phyloP scores from a whole-genome alignment of 2,329 filamentous ascomycete species.

The Colletotrichum coccodes region DNA sequence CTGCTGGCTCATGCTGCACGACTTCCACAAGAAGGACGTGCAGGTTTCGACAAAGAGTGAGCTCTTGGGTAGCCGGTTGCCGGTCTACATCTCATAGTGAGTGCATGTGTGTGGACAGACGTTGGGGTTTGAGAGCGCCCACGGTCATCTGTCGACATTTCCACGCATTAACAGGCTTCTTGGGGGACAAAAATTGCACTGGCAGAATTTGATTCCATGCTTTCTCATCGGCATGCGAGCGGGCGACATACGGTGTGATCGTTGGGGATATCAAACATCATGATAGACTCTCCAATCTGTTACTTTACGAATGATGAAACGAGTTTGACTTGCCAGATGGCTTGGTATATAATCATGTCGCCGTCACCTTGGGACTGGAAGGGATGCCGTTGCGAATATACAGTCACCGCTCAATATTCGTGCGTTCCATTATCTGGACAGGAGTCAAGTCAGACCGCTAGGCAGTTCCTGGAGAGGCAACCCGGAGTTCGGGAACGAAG shows the following conservation, averaged over 20 bases:
- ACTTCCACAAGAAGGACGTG: constrained; percentile 65
- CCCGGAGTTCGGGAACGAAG: neutral
- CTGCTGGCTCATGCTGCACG: constrained; percentile 67
- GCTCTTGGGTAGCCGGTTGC: constrained; percentile 63
- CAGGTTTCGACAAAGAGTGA: constrained; percentile 62
- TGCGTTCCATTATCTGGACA: neutral
- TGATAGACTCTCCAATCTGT: no score
- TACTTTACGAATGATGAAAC: constrained; percentile 4
- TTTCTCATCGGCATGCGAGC: neutral
- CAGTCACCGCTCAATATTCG: neutral
- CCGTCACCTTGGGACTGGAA: no score
- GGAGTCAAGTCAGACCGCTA: neutral
- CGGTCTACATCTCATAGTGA: constrained; percentile 64
- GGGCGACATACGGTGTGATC: neutral
- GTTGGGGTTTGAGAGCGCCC: no score
- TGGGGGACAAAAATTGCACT: neutral
- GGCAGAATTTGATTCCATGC: neutral
- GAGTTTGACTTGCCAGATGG: no score
- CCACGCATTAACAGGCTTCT: neutral
- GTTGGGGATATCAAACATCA: neutral
- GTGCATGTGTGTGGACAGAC: no score
- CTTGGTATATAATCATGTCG: no score
- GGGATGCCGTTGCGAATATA: no score
- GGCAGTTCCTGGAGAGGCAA: constrained; percentile 1
- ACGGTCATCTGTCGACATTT: neutral